Conservation (phyloP, 2,329 filamentous ascomycete genomes). For the Cercospora sojina region DNA sequence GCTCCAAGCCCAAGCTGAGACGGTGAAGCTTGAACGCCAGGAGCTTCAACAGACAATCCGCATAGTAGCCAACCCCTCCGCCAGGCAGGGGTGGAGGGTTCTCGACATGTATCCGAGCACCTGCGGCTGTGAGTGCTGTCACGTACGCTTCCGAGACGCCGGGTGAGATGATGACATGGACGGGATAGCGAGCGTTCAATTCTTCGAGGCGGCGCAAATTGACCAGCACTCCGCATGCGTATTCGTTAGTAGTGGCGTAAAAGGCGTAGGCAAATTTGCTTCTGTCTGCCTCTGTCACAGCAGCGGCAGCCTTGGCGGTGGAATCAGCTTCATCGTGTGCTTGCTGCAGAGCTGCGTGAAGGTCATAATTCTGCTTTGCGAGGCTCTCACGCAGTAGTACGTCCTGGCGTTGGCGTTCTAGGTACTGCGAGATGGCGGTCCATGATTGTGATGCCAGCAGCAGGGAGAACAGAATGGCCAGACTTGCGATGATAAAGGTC, state of each 20-base stretch:
- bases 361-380: background rate
- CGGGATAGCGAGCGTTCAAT: slow-evolving; percentile 25
- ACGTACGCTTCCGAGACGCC: slow-evolving; percentile 25
- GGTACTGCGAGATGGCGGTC: background rate
- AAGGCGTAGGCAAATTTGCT: slow-evolving; percentile 33
- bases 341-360: background rate
- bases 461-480: background rate
- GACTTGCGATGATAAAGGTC: background rate
- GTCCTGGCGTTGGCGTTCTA: background rate
- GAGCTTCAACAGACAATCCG: slow-evolving; percentile 34
- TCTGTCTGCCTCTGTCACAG: background rate
- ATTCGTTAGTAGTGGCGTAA: slow-evolving; percentile 33
- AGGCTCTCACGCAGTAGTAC: background rate
- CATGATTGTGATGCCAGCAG: background rate
- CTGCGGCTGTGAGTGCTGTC: slow-evolving; percentile 16
- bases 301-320: background rate
- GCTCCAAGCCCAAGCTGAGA: slow-evolving; percentile 25
- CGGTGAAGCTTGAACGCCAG: slow-evolving; percentile 34
- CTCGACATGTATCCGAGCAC: slow-evolving; percentile 27
- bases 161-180: slow-evolving; percentile 31
- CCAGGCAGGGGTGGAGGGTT: slow-evolving; percentile 25
- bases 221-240: slow-evolving; percentile 35
- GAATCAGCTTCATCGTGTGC: background rate
- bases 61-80: slow-evolving; percentile 26
- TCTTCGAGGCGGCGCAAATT: slow-evolving; percentile 33